phyloP scores from a whole-genome alignment of 2,329 filamentous ascomycete genomes.

The Orbilia blumenaviensis region DNA sequence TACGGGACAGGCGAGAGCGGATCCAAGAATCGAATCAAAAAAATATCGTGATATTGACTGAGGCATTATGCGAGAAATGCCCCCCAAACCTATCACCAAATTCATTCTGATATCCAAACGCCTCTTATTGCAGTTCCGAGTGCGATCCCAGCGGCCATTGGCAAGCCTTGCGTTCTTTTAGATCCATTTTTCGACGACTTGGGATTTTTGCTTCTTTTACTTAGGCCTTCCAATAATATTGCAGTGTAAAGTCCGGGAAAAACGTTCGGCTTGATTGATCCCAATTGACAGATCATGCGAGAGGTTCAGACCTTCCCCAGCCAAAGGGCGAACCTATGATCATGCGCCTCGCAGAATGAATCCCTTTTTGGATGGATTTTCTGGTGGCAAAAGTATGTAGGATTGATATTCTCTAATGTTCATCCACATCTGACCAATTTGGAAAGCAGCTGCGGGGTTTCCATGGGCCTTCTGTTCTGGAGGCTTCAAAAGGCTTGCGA shows the following conservation, averaged over 20 bases:
- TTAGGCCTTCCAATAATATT: neutral
- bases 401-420: neutral
- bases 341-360: slow-evolving; percentile 27
- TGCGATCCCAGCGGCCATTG: slow-evolving; percentile 43
- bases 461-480: neutral
- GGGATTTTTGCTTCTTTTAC: neutral
- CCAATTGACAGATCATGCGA: slow-evolving; percentile 32
- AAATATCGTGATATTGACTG: slow-evolving; percentile 23
- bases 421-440: slow-evolving; percentile 23
- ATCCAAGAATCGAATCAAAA: slow-evolving; percentile 6
- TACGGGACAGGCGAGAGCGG: slow-evolving; percentile 35
- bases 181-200: neutral
- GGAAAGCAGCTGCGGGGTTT: slow-evolving; percentile 29
- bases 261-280: neutral
- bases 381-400: slow-evolving; percentile 44
- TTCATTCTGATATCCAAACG: slow-evolving; percentile 23
- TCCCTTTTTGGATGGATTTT: slow-evolving; percentile 30
- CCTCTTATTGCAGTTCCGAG: slow-evolving; percentile 43
- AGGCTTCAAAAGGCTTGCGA: neutral
- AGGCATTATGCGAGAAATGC: slow-evolving; percentile 50
- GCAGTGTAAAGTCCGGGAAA: slow-evolving; percentile 36
- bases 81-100: neutral
- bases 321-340: neutral
- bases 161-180: slow-evolving; percentile 14
- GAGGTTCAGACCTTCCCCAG: neutral